Conservation (phyloP, 352 stramenopile species). For the Phytophthora cryptogea region DNA sequence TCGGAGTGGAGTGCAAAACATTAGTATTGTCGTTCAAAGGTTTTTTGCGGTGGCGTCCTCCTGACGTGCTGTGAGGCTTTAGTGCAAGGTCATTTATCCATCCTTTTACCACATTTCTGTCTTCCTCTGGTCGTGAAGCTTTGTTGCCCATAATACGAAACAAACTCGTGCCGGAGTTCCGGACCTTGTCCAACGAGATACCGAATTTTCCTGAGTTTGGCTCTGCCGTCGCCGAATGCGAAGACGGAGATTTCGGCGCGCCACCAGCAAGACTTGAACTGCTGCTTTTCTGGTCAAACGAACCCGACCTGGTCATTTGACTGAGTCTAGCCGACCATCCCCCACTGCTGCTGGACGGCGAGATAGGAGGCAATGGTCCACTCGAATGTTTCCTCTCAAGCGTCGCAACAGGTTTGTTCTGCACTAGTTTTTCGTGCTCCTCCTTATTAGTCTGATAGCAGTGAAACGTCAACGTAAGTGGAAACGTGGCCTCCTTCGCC, state of each 20-base stretch:
- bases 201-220: slow-evolving; percentile 46
- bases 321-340: slow-evolving; percentile 55
- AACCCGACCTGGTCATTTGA: slow-evolving; percentile 53
- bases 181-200: slow-evolving; percentile 64
- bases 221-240: slow-evolving; percentile 19
- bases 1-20: slow-evolving; percentile 52
- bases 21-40: slow-evolving; percentile 23
- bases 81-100: slow-evolving; percentile 69
- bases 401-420: slow-evolving; percentile 15
- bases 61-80: slow-evolving; percentile 41
- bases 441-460: slow-evolving; percentile 34
- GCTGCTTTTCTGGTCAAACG: slow-evolving; percentile 57
- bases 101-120: slow-evolving; percentile 53
- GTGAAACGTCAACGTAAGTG: slow-evolving; percentile 70
- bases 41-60: slow-evolving; percentile 35
- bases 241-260: slow-evolving; percentile 23
- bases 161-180: slow-evolving; percentile 63
- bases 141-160: slow-evolving; percentile 76
- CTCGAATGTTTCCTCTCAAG: slow-evolving; percentile 30
- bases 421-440: slow-evolving; percentile 15
- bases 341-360: slow-evolving; percentile 39
- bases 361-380: slow-evolving; percentile 34
- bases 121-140: slow-evolving; percentile 54
- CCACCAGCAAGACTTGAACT: slow-evolving; percentile 13
- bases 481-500: slow-evolving; percentile 66